These are phyloP conservation scores for Odonthalia washingtoniensis DNA, from an alignment of 31 red algal species.

Conservation along the genomic window DNA sequence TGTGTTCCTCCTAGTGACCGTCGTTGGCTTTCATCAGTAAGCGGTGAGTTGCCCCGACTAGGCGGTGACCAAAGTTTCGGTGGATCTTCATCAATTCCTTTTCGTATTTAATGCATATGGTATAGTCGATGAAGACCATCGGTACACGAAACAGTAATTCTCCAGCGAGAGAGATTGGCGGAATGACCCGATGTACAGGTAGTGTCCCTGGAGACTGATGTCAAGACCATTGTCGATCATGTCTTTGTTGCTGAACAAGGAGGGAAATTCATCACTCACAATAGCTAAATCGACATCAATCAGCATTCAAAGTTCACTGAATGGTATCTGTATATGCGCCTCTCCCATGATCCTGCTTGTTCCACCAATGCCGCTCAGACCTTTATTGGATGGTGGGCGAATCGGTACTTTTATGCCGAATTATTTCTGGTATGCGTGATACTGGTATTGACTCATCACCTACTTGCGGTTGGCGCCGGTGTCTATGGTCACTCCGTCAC, in stretches of 20 bases:
- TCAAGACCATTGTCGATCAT: constrained; percentile 35
- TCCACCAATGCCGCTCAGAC: background rate
- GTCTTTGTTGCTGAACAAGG: background rate
- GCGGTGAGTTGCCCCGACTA: constrained; percentile 33
- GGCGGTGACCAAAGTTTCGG: constrained; percentile 26
- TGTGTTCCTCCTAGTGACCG: background rate
- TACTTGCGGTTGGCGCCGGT: background rate
- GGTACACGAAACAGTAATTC: constrained; percentile 16
- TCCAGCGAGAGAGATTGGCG: constrained; percentile 4
- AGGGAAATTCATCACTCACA: background rate
- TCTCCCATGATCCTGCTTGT: background rate
- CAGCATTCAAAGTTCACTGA: constrained; percentile 16
- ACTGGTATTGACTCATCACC: background rate
- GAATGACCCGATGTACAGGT: background rate
- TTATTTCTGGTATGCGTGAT: background rate
- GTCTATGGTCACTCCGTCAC: background rate
- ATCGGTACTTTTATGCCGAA: background rate
- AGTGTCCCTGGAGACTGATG: too few species aligned
- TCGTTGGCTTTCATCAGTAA: constrained; percentile 34
- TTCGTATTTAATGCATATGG: constrained; percentile 15
- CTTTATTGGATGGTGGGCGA: background rate
- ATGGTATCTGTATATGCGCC: constrained; percentile 2
- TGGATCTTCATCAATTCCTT: constrained; percentile 49
- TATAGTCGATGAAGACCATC: background rate
- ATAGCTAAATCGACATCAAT: constrained; percentile 30